Conservation (phyloP, 805 yeast genomes). For the Candida anglica region DNA sequence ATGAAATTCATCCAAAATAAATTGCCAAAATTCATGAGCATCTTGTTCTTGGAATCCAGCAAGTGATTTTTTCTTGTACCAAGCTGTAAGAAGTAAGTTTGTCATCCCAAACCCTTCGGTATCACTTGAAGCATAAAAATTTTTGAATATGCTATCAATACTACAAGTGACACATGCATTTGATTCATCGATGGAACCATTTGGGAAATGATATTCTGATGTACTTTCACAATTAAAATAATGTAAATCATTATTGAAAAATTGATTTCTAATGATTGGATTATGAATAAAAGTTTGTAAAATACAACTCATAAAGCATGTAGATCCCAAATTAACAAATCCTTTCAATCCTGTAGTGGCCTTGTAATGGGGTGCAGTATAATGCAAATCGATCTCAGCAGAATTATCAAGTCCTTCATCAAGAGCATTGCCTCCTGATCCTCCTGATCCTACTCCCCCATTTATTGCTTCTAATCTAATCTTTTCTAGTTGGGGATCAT, state of each 20-base stretch:
- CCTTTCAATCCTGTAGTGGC: slow-evolving; percentile 83
- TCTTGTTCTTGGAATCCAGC: slow-evolving; percentile 98
- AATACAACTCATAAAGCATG: slow-evolving; percentile 95
- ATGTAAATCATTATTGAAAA: slow-evolving; percentile 68
- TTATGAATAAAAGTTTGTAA: slow-evolving; percentile 87
- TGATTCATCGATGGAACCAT: slow-evolving; percentile 20
- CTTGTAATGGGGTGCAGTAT: slow-evolving; percentile 40
- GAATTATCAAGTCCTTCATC: slow-evolving; percentile 1
- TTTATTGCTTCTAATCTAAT: slow-evolving; percentile 15
- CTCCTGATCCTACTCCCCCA: background rate
- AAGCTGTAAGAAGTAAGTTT: slow-evolving; percentile 74
- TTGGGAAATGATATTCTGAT: slow-evolving; percentile 16
- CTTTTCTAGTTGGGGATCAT: slow-evolving; percentile 55
- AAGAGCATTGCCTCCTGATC: background rate
- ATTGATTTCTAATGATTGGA: slow-evolving; percentile 77
- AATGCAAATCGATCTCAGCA: slow-evolving; percentile 8
- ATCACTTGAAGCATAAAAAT: slow-evolving; percentile 62
- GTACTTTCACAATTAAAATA: slow-evolving; percentile 43
- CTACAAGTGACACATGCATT: slow-evolving; percentile 78
- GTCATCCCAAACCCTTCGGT: slow-evolving; percentile 79
- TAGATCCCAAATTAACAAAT: slow-evolving; percentile 90
- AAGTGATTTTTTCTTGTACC: slow-evolving; percentile 78
- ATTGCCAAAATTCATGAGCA: slow-evolving; percentile 98
- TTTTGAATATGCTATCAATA: slow-evolving; percentile 70
- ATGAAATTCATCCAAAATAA: slow-evolving; percentile 82